Evolutionary conservation across 805 yeast genomes (phyloP).

Genomic region (Starmera amethionina): DNA sequence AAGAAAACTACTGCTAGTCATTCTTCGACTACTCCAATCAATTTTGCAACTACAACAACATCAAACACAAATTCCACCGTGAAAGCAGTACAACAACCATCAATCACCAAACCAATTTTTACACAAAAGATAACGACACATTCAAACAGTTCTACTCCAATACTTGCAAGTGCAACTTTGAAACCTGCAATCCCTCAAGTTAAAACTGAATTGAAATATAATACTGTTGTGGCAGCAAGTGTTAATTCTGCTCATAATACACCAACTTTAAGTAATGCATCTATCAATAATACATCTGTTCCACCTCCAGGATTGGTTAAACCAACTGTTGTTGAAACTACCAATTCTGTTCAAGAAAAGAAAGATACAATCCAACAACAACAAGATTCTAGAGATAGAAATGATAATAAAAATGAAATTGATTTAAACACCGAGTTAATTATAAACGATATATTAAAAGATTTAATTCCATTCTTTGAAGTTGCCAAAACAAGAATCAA

Average conservation of each 20-base stretch:
- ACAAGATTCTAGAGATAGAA: constrained; percentile 1
- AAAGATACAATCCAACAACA: constrained; percentile 3
- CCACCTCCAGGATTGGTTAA: constrained; percentile 7
- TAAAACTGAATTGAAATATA: constrained; percentile 45
- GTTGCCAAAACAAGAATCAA: constrained; percentile 29
- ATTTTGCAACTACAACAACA: constrained; percentile 5
- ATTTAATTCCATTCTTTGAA: constrained; percentile 20
- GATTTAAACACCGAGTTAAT: constrained; percentile 1
- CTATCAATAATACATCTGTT: constrained; percentile 8
- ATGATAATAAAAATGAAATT: constrained; percentile 3
- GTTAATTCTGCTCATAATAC: constrained; percentile 10
- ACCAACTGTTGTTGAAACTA: constrained; percentile 1
- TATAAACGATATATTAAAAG: constrained; percentile 9
- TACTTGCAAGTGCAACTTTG: constrained; percentile 17
- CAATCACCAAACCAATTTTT: background rate
- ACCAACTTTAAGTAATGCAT: constrained; percentile 8
- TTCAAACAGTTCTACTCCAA: constrained; percentile 2
- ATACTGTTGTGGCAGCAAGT: constrained; percentile 29
- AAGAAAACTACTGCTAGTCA: background rate
- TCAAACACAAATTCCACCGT: constrained; percentile 16
- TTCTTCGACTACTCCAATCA: constrained; percentile 13
- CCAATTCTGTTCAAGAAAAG: constrained; percentile 1
- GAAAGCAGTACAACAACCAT: constrained; percentile 41
- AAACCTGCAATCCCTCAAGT: constrained; percentile 50
- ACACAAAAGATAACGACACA: background rate